A percentile compares a stretch with the other conserved stretches of the same genome.
These are phyloP conservation scores for Fomitiporia mediterranea DNA, from an alignment of 1,284 basidiomycete genomes.

Conservation along the genomic window DNA sequence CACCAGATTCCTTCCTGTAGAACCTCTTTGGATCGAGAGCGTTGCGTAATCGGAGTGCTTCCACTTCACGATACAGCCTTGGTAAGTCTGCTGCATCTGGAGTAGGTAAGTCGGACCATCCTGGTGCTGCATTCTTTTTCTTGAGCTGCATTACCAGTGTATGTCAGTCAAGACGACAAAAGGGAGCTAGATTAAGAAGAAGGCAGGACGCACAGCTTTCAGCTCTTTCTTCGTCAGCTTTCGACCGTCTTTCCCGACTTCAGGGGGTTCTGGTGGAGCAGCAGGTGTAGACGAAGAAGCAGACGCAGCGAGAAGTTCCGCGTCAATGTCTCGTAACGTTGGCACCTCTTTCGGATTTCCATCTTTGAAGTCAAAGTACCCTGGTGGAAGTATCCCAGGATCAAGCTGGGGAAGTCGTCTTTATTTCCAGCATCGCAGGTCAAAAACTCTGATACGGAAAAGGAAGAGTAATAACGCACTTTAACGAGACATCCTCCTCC, in stretches of 20 bases:
- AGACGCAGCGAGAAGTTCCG: slow-evolving; percentile 45
- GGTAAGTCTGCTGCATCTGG: slow-evolving; percentile 78
- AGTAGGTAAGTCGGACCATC: slow-evolving; percentile 91
- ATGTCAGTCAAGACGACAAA: background rate
- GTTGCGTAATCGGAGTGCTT: slow-evolving; percentile 87
- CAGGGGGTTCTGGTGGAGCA: slow-evolving; percentile 50
- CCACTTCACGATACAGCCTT: slow-evolving; percentile 85
- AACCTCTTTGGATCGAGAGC: slow-evolving; percentile 96
- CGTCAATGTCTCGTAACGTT: slow-evolving; percentile 56
- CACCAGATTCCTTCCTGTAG: slow-evolving; percentile 79
- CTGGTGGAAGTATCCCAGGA: slow-evolving; percentile 52
- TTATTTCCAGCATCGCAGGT: slow-evolving; percentile 16
- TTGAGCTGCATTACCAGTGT: slow-evolving; percentile 44
- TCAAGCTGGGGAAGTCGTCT: slow-evolving; percentile 65
- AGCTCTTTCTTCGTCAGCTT: slow-evolving; percentile 62
- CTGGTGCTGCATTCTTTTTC: slow-evolving; percentile 72
- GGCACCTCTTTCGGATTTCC: slow-evolving; percentile 28
- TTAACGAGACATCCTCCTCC: slow-evolving; percentile 30
- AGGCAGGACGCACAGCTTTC: slow-evolving; percentile 50
- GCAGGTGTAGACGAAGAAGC: slow-evolving; percentile 41
- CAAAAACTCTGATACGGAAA: slow-evolving; percentile 6
- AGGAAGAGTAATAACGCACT: slow-evolving; percentile 22
- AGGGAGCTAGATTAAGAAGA: background rate
- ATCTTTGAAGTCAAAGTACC: slow-evolving; percentile 48
- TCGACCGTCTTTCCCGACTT: slow-evolving; percentile 54